phyloP scores from a whole-genome alignment of 2,329 filamentous ascomycete genomes.

The Diaporthe sp. region DNA sequence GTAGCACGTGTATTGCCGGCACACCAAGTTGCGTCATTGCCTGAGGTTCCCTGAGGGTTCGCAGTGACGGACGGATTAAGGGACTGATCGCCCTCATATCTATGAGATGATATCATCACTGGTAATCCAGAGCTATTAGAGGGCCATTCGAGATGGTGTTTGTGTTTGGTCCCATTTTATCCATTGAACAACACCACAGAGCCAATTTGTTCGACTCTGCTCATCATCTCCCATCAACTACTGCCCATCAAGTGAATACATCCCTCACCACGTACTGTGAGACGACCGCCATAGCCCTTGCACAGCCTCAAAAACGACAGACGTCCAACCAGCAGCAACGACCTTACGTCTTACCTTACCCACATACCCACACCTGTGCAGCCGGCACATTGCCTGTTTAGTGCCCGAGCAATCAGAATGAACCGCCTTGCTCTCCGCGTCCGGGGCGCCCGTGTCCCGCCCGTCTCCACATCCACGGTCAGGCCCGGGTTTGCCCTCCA shows the following conservation, averaged over 20 bases:
- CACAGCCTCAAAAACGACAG: slow-evolving; percentile 7
- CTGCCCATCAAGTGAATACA: background rate
- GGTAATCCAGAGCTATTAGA: background rate
- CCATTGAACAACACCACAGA: background rate
- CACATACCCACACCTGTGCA: slow-evolving; percentile 19
- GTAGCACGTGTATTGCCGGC: background rate
- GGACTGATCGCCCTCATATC: slow-evolving; percentile 21
- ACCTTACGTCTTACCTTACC: slow-evolving; percentile 25
- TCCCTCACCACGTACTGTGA: background rate
- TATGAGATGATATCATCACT: slow-evolving; percentile 37
- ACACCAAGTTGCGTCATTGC: slow-evolving; percentile 37
- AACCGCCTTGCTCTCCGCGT: slow-evolving; percentile 34
- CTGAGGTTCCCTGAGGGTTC: background rate
- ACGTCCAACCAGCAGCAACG: background rate
- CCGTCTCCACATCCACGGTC: background rate
- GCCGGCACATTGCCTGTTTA: background rate
- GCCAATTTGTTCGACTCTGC: background rate
- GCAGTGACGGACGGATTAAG: background rate
- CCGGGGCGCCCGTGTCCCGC: slow-evolving; percentile 26
- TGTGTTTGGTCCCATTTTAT: background rate
- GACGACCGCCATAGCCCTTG: background rate
- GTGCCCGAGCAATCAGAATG: slow-evolving; percentile 33
- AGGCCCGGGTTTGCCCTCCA: slow-evolving; percentile 7
- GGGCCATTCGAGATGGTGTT: background rate
- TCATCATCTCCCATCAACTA: background rate